A percentile compares a stretch with the other conserved stretches of the same genome.
phyloP scores from a whole-genome alignment of 805 yeast species.

The Vanderwaltozyma yarrowii region DNA sequence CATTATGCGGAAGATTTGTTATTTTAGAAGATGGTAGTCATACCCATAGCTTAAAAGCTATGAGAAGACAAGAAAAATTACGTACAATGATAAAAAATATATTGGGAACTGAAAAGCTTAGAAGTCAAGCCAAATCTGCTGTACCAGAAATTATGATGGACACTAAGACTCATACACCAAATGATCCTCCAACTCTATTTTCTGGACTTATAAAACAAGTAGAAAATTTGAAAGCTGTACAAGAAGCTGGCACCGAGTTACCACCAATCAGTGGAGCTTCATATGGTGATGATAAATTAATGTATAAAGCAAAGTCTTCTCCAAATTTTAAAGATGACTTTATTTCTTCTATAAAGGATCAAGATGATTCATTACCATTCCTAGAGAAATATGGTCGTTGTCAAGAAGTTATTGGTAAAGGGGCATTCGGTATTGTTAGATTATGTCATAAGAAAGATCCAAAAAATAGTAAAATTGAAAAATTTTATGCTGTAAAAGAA shows the following conservation, averaged over 20 bases:
- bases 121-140: conserved; percentile 65
- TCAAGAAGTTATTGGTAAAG: conserved; percentile 89
- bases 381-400: conserved; percentile 88
- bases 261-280: conserved; percentile 27
- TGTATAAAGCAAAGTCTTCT: conserved; percentile 4
- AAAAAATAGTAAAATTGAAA: conserved; percentile 31
- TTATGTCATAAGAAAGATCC: conserved; percentile 61
- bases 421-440: conserved; percentile 89
- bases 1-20: conserved; percentile 32
- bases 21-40: conserved; percentile 64
- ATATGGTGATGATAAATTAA: conserved; percentile 10
- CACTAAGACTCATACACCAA: conserved; percentile 6
- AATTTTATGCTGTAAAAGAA: conserved; percentile 77
- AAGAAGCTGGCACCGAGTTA: conserved; percentile 13
- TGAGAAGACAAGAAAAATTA: conserved; percentile 69
- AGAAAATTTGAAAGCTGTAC: conserved; percentile 2
- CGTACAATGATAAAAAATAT: conserved; percentile 66
- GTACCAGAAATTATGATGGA: conserved; percentile 52
- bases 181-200: conserved; percentile 59
- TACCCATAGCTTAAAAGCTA: conserved; percentile 66
- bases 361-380: conserved; percentile 29
- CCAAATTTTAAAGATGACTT: background rate
- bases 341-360: conserved; percentile 2
- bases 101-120: conserved; percentile 59
- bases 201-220: conserved; percentile 59